Evolutionary conservation across 495 filamentous ascomycete genomes (phyloP), one percentile per base, ranked within the genome.

Genomic region (Trichoderma virens): DNA sequence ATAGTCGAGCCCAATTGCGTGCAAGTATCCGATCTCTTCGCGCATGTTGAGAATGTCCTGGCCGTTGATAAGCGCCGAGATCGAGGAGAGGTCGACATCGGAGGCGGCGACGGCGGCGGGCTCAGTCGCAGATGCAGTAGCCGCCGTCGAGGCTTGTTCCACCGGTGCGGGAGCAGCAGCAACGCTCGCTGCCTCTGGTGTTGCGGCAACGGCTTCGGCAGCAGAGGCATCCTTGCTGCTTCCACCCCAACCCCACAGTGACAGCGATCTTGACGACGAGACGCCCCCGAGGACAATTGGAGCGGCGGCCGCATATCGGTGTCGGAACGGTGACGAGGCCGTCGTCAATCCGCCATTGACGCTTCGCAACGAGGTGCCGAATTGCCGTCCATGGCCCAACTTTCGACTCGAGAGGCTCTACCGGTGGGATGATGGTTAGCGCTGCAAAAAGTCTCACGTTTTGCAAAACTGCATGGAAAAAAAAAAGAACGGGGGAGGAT

Each of bases 21-120:
- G 88, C 61, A 98, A 80, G 69, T 90, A 97, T 61, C 94, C 94
- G 65, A 94, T 86, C 23, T 84, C 78, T 66, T 91, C 89, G 23
- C 88, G 83, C 45, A 90, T 81, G 32, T 79, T 70, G 30, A 76
- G 72, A 59, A 84, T 62, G 34, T 62, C 61, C n/a, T 61, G 67
- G 23, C 76, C 74, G 61, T 77, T 77, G 4, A 80, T 70, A 7
- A 83, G 62, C 31, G 76, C 73, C 38, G 34, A 39, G 51, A 56
- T 59, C 25, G 69, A 64, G 32, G 60, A 34, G 59, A 73, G 63
- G 30, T 62, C 64, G 64, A 27, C 64, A 20, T 31, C 54, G 56
- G 51, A 28, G 61, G 43, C 30, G 64, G 35, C 56, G 20, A 56
- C 23, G 63, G 47, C 13, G 41, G 62, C 30, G 62, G 62, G 7